Evolutionary conservation across 345 rosid species (phyloP).

Genomic region (Murraya koenigii): DNA sequence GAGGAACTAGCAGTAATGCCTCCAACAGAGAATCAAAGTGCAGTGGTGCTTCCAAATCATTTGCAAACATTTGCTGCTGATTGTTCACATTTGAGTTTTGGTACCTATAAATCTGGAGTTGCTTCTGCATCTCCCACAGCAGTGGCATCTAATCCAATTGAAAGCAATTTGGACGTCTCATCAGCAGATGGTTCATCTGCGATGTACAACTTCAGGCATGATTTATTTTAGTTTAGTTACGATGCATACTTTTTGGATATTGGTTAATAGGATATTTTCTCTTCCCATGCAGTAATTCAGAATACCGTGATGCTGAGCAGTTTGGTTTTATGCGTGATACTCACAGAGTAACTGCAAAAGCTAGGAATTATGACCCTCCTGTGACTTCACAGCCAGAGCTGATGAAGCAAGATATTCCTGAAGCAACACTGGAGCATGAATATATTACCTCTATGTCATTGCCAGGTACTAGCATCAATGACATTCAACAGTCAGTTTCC

Average conservation of each 20-base stretch:
- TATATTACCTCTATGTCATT: slow-evolving; percentile 6
- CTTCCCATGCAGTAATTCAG: slow-evolving; percentile 28
- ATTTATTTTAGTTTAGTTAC: slow-evolving; percentile 4
- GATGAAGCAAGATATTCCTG: slow-evolving; percentile 19
- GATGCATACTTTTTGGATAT: neutral
- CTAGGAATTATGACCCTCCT: slow-evolving; percentile 17
- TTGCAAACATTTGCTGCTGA: slow-evolving; percentile 44
- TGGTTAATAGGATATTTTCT: neutral
- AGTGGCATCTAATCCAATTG: slow-evolving; percentile 16
- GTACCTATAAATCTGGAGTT: slow-evolving; percentile 40
- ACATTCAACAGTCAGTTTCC: slow-evolving; percentile 16
- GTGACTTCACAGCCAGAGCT: slow-evolving; percentile 19
- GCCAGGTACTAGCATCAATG: slow-evolving; percentile 21
- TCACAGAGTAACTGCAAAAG: slow-evolving; percentile 16
- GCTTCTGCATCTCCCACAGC: slow-evolving; percentile 14
- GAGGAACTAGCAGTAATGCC: slow-evolving; percentile 12
- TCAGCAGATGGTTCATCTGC: slow-evolving; percentile 24
- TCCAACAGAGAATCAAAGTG: slow-evolving; percentile 19
- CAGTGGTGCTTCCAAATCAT: slow-evolving; percentile 45
- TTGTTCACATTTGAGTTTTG: slow-evolving; percentile 54
- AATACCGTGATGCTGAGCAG: slow-evolving; percentile 16
- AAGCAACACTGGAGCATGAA: slow-evolving; percentile 16
- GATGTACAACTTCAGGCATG: slow-evolving; percentile 26
- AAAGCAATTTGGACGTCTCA: slow-evolving; percentile 20
- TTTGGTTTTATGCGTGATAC: slow-evolving; percentile 21